Conservation (phyloP, 345 rosid species). For the Camelina sativa region DNA sequence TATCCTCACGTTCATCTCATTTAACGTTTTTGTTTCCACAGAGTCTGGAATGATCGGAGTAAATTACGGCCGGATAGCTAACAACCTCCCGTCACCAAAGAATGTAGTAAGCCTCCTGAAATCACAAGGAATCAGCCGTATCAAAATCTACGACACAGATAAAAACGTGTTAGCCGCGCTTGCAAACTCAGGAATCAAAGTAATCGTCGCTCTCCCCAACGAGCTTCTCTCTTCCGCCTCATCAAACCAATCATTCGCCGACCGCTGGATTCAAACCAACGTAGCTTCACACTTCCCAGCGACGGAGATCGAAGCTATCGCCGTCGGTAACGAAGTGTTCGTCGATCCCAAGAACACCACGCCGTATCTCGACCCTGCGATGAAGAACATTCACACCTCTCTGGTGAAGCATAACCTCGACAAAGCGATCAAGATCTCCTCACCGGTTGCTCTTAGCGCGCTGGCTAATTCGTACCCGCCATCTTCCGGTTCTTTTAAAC, state of each 20-base stretch:
- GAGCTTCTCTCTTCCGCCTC: conserved; percentile 75
- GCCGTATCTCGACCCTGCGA: conserved; percentile 69
- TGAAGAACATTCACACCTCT: conserved; percentile 70
- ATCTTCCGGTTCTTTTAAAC: conserved; percentile 73
- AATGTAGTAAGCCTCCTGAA: conserved; percentile 73
- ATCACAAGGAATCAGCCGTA: conserved; percentile 55
- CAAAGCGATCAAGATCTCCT: conserved; percentile 60
- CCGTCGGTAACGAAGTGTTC: conserved; percentile 89
- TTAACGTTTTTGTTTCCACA: conserved; percentile 1
- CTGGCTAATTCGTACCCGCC: conserved; percentile 74
- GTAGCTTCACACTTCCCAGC: conserved; percentile 55
- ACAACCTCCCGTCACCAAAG: conserved; percentile 68
- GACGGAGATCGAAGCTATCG: conserved; percentile 70
- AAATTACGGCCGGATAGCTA: conserved; percentile 78
- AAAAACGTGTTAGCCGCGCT: conserved; percentile 63
- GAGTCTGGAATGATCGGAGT: conserved; percentile 65
- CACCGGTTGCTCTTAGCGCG: conserved; percentile 75
- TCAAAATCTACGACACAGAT: conserved; percentile 80
- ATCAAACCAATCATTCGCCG: conserved; percentile 67
- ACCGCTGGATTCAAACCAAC: conserved; percentile 69
- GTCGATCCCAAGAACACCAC: conserved; percentile 72
- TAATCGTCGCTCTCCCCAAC: conserved; percentile 75
- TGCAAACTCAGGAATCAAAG: conserved; percentile 57
- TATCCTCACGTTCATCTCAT: background rate
- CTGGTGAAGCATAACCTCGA: conserved; percentile 56